Conservation (phyloP, 1,284 basidiomycete genomes). For the Salmacisia buchloeana region DNA sequence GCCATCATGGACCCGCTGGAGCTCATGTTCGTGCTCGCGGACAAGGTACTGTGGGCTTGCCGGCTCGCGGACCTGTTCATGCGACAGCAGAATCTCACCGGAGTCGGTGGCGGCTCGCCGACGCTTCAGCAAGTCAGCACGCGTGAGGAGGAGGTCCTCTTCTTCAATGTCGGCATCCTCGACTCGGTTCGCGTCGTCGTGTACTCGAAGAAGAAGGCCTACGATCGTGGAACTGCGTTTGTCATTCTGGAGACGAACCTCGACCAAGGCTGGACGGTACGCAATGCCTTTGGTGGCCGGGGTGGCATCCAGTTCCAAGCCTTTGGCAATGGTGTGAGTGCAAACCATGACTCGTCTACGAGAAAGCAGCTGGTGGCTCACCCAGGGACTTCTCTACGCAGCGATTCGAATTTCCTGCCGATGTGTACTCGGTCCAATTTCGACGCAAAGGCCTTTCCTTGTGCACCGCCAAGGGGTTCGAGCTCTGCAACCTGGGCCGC, state of each 20-base stretch:
- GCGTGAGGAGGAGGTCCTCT: slow-evolving; percentile 70
- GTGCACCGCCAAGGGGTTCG: slow-evolving; percentile 82
- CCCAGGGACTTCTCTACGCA: slow-evolving; percentile 38
- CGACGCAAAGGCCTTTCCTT: slow-evolving; percentile 85
- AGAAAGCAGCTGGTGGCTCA: slow-evolving; percentile 8
- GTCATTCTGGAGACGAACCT: slow-evolving; percentile 66
- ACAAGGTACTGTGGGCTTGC: slow-evolving; percentile 67
- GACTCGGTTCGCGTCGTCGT: slow-evolving; percentile 79
- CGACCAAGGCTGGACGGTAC: not conserved
- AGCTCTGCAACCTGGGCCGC: slow-evolving; percentile 75
- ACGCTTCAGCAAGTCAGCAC: slow-evolving; percentile 79
- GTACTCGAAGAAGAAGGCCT: slow-evolving; percentile 89
- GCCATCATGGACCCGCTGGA: slow-evolving; percentile 91
- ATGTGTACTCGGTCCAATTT: slow-evolving; percentile 82
- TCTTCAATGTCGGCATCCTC: slow-evolving; percentile 85
- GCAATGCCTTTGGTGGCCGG: slow-evolving; percentile 58
- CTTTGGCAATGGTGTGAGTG: not conserved
- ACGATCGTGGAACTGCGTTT: slow-evolving; percentile 72
- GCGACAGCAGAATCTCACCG: slow-evolving; percentile 59
- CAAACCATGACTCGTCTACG: not conserved
- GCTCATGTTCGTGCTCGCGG: slow-evolving; percentile 87
- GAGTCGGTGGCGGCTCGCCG: slow-evolving; percentile 58
- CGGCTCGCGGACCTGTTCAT: slow-evolving; percentile 85
- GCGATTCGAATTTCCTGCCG: slow-evolving; percentile 86
- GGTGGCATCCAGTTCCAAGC: slow-evolving; percentile 54